Percentiles rank a stretch among this genome's conserved stretches.
These are phyloP conservation scores for Epichloe hybrida DNA, from an alignment of 2,329 filamentous ascomycete genomes.

Conservation along the genomic window DNA sequence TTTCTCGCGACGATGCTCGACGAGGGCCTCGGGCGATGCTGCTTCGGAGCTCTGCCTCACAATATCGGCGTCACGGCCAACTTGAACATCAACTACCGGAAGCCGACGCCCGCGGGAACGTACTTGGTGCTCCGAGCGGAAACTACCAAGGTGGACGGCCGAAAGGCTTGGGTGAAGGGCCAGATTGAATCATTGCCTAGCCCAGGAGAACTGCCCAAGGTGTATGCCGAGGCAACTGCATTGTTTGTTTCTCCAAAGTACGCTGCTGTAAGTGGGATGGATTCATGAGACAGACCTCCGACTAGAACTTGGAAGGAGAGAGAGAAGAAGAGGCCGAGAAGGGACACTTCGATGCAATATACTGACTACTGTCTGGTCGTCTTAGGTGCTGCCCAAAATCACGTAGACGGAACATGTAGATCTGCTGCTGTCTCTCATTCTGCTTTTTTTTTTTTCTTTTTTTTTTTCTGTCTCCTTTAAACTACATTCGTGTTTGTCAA, in stretches of 20 bases:
- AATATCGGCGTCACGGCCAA: constrained; percentile 79
- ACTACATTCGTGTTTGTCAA: not conserved
- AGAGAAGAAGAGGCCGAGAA: too few relatives aligned
- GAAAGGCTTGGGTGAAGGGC: constrained; percentile 90
- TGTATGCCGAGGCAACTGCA: constrained; percentile 71
- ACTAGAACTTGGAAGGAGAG: not conserved
- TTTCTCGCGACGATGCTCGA: constrained; percentile 86
- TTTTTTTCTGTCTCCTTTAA: not conserved
- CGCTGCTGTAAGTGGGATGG: constrained; percentile 47
- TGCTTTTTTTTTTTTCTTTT: too few relatives aligned
- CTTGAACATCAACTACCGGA: constrained; percentile 69
- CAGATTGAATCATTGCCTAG: constrained; percentile 64
- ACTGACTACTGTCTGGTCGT: not conserved
- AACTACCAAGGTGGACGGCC: constrained; percentile 75
- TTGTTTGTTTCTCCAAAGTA: constrained; percentile 82
- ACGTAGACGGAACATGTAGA: not conserved
- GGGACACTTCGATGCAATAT: not conserved
- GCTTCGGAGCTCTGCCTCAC: constrained; percentile 77
- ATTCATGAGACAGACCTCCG: too few relatives aligned
- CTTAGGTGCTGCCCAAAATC: not conserved
- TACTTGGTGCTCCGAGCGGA: constrained; percentile 68
- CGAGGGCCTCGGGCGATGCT: constrained; percentile 77
- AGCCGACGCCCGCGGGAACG: constrained; percentile 60
- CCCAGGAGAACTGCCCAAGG: constrained; percentile 44
- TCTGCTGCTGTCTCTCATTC: not conserved